phyloP scores from a whole-genome alignment of 495 filamentous ascomycete species.

The Penicillium cosmopolitanum region DNA sequence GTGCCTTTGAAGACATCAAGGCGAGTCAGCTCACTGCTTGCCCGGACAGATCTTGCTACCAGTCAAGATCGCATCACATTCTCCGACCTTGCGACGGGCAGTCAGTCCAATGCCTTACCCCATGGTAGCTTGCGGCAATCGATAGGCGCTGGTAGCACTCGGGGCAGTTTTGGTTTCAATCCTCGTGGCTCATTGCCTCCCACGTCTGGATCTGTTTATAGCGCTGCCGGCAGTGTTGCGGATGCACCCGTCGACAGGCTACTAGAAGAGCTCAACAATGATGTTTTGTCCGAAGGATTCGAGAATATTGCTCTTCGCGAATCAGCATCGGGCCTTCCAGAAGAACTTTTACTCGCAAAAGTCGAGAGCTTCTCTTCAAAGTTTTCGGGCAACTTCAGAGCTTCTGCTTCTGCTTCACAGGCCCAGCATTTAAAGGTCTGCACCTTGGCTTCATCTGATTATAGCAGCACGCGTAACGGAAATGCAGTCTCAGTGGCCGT shows the following conservation, averaged over 20 bases:
- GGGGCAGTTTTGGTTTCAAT: conserved; percentile 61
- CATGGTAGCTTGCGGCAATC: conserved; percentile 70
- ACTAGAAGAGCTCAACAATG: conserved; percentile 69
- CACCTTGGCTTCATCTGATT: conserved; percentile 62
- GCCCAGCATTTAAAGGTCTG: conserved; percentile 62
- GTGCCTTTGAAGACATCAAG: conserved; percentile 75
- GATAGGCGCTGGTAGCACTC: conserved; percentile 67
- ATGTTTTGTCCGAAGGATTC: conserved; percentile 67
- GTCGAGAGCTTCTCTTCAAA: conserved; percentile 71
- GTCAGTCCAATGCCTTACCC: conserved; percentile 46
- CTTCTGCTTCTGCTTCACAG: conserved; percentile 49
- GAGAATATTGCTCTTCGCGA: conserved; percentile 73
- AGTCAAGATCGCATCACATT: conserved; percentile 76
- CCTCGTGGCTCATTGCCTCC: conserved; percentile 46
- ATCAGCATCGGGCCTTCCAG: conserved; percentile 67
- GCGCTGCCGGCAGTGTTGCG: conserved; percentile 55
- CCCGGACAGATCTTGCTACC: conserved; percentile 83
- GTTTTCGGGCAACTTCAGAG: conserved; percentile 59
- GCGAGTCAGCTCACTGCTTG: conserved; percentile 88
- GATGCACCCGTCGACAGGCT: conserved; percentile 73
- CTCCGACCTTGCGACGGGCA: conserved; percentile 64
- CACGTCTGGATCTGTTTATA: conserved; percentile 45
- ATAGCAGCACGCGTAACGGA: conserved; percentile 28
- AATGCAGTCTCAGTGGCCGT: conserved; percentile 57
- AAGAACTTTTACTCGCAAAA: conserved; percentile 74